A percentile compares a stretch with the other conserved stretches of the same genome.
phyloP scores from a whole-genome alignment of 2,329 filamentous ascomycete species.

The Nothophoma quercina region DNA sequence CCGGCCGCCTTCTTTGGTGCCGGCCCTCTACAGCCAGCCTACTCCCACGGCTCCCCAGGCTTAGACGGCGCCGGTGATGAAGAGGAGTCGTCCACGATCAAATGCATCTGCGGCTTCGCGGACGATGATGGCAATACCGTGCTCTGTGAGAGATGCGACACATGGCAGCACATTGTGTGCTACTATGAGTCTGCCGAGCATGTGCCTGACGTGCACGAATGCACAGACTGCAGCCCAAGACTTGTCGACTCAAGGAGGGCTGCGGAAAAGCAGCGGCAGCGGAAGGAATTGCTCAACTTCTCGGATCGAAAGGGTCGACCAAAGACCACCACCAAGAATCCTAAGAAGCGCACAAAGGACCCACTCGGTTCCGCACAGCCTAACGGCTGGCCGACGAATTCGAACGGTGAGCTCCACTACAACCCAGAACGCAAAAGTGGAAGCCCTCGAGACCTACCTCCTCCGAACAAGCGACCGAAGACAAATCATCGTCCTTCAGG shows the following conservation, averaged over 20 bases:
- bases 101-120: conserved; percentile 92
- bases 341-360: conserved; percentile 88
- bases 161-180: conserved; percentile 98
- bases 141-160: conserved; percentile 93
- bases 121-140: conserved; percentile 99
- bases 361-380: conserved; percentile 63
- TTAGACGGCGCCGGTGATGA: conserved; percentile 58
- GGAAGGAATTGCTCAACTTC: conserved; percentile 65
- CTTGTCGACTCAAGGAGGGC: conserved; percentile 77
- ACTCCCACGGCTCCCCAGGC: conserved; percentile 46
- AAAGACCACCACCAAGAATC: conserved; percentile 80
- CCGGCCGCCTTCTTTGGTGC: conserved; percentile 43
- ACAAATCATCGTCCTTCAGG: conserved; percentile 80
- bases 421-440: conserved; percentile 57
- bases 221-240: conserved; percentile 85
- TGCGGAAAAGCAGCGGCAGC: conserved; percentile 72
- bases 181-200: conserved; percentile 82
- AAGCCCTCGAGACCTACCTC: conserved; percentile 62
- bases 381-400: conserved; percentile 69
- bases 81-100: conserved; percentile 91
- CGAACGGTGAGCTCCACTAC: conserved; percentile 64
- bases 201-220: conserved; percentile 81
- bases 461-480: conserved; percentile 80
- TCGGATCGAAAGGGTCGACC: conserved; percentile 70
- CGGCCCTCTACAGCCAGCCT: conserved; percentile 41